phyloP scores from a whole-genome alignment of 2,329 filamentous ascomycete species.

The Colletotrichum tamarilloi region DNA sequence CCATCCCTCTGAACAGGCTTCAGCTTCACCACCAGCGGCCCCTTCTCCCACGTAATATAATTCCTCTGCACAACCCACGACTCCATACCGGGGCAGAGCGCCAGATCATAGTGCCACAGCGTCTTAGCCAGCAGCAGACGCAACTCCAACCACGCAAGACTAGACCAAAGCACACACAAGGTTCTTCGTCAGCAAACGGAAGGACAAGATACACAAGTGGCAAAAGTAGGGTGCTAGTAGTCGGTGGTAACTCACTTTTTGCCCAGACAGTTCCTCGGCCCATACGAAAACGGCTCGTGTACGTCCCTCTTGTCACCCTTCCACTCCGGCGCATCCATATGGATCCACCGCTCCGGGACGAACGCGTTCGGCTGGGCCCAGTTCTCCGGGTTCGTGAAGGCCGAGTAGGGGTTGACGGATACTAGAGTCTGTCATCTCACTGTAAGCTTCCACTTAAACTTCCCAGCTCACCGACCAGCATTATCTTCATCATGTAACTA shows the following conservation, averaged over 20 bases:
- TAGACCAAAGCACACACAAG: constrained; percentile 35
- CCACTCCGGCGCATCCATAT: constrained; percentile 27
- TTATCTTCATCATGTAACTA: no score
- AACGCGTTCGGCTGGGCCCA: constrained; percentile 58
- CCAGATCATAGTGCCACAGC: constrained; percentile 61
- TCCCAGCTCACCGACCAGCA: no score
- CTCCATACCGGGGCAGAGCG: constrained; percentile 46
- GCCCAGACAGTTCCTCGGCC: constrained; percentile 62
- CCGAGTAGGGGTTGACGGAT: constrained; percentile 25
- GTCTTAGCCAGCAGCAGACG: constrained; percentile 58
- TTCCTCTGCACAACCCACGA: constrained; percentile 53
- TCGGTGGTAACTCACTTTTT: constrained; percentile 48
- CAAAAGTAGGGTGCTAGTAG: no score
- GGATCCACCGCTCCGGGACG: constrained; percentile 57
- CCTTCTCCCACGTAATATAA: constrained; percentile 51
- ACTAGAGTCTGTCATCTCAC: constrained; percentile 13
- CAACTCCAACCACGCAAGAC: constrained; percentile 62
- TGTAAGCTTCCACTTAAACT: background rate
- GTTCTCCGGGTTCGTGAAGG: constrained; percentile 39
- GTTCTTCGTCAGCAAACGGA: background rate
- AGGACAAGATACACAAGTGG: no score
- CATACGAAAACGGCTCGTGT: constrained; percentile 60
- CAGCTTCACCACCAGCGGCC: constrained; percentile 29
- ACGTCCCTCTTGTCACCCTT: constrained; percentile 53
- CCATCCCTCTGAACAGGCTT: background rate